These are phyloP conservation scores for Penicillium griseofulvum DNA, from an alignment of 2,329 filamentous ascomycete genomes.

Conservation along the genomic window DNA sequence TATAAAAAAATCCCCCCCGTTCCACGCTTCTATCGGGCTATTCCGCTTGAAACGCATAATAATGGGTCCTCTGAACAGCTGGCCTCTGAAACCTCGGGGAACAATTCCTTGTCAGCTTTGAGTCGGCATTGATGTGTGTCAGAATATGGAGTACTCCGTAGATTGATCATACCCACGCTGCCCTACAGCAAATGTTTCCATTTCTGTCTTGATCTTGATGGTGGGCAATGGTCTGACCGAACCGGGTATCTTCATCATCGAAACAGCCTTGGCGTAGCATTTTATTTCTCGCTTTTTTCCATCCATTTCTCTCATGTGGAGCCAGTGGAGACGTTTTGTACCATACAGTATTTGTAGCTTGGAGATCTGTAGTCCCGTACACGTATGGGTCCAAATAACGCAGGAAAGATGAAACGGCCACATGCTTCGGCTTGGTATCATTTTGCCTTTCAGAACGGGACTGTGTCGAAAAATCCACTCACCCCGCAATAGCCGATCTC, in stretches of 20 bases:
- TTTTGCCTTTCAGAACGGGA: not conserved
- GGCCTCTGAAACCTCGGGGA: not conserved
- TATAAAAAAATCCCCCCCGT: not conserved
- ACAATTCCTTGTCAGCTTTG: not conserved
- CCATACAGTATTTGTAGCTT: not conserved
- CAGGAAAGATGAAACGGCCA: not conserved
- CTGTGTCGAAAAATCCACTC: not conserved
- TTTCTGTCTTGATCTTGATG: not conserved
- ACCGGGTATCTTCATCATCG: not conserved
- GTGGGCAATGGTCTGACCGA: not conserved
- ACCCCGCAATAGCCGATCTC: slow-evolving; percentile 10
- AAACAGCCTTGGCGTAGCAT: not conserved
- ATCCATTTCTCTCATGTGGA: not conserved
- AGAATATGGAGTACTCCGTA: not conserved
- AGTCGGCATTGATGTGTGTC: not conserved
- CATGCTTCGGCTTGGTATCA: not conserved
- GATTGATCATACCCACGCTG: not conserved
- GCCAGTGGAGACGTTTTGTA: not conserved
- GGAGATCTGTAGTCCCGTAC: not conserved
- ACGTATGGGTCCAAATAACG: not conserved
- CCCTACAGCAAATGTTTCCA: too few relatives aligned
- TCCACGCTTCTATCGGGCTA: not conserved
- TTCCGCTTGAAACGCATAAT: not conserved
- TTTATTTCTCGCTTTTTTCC: not conserved
- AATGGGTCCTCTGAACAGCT: not conserved